These are phyloP conservation scores for Zancudomyces culisetae DNA, from an alignment of 371 early-diverging fungal species.

Conservation along the genomic window DNA sequence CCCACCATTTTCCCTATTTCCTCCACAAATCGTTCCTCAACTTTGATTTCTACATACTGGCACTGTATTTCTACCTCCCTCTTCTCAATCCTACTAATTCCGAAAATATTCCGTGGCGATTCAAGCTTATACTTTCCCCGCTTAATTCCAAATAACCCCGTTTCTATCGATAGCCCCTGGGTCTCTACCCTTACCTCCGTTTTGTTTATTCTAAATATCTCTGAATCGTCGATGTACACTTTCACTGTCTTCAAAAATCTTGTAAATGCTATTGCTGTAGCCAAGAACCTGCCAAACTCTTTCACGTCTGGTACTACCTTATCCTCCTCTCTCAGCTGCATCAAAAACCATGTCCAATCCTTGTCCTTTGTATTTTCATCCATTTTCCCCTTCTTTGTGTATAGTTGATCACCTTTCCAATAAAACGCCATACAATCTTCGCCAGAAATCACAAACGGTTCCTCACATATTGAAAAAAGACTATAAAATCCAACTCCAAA, in stretches of 20 bases:
- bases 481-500: slow-evolving; percentile 82
- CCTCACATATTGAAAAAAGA: slow-evolving; percentile 71
- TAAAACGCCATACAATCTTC: slow-evolving; percentile 72
- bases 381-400: slow-evolving; percentile 34
- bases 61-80: background rate
- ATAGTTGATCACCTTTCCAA: slow-evolving; percentile 75
- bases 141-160: slow-evolving; percentile 3
- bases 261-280: slow-evolving; percentile 69
- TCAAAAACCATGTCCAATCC: slow-evolving; percentile 49
- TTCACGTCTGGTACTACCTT: slow-evolving; percentile 47
- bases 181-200: slow-evolving; percentile 37
- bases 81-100: slow-evolving; percentile 18
- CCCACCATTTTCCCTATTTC: background rate
- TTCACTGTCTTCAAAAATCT: slow-evolving; percentile 41
- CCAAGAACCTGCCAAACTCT: slow-evolving; percentile 58
- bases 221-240: slow-evolving; percentile 40
- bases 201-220: slow-evolving; percentile 40
- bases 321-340: slow-evolving; percentile 54
- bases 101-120: slow-evolving; percentile 53
- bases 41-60: slow-evolving; percentile 1
- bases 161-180: slow-evolving; percentile 28
- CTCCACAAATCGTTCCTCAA: background rate
- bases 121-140: slow-evolving; percentile 1
- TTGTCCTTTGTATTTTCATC: slow-evolving; percentile 8
- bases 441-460: slow-evolving; percentile 41